Conservation (phyloP, 257 asterid genomes). For the Lithospermum erythrorhizon region DNA sequence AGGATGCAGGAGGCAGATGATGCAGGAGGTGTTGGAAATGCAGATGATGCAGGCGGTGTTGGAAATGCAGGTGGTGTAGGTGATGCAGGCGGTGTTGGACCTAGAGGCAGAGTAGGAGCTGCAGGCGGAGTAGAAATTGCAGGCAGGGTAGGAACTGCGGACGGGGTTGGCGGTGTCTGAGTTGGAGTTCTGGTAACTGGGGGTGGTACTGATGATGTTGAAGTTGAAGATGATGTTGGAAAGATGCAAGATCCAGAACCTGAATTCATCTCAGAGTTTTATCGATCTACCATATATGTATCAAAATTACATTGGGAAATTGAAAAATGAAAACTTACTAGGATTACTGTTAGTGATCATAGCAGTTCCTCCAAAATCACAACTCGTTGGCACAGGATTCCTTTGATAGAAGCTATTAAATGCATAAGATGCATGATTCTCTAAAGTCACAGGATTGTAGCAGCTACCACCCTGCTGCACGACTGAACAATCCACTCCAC, state of each 20-base stretch:
- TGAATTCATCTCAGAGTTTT: conserved; percentile 16
- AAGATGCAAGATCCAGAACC: conserved; percentile 72
- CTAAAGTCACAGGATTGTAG: conserved; percentile 53
- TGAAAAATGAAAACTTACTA: conserved; percentile 31
- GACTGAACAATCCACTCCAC: conserved; percentile 73
- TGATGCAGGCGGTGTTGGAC: conserved; percentile 12
- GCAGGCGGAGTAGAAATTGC: not conserved
- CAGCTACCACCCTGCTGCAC: conserved; percentile 64
- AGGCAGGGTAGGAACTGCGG: not conserved
- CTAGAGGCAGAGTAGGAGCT: no score
- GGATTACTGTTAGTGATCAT: conserved; percentile 57
- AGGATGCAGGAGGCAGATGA: no score
- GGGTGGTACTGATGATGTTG: not conserved
- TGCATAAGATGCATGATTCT: conserved; percentile 78
- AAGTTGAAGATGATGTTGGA: conserved; percentile 14
- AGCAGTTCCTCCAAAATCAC: conserved; percentile 87
- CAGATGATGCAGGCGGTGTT: conserved; percentile 4
- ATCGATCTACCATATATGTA: not conserved
- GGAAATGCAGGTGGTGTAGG: conserved; percentile 6
- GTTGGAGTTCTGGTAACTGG: not conserved
- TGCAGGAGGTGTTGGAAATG: conserved; percentile 29
- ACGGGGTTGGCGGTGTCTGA: not conserved
- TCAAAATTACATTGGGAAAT: not conserved
- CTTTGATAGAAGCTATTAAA: conserved; percentile 74
- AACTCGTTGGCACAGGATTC: conserved; percentile 67